Evolutionary conservation across 495 filamentous ascomycete species (phyloP).

Genomic region (Aspergillus baeticus): DNA sequence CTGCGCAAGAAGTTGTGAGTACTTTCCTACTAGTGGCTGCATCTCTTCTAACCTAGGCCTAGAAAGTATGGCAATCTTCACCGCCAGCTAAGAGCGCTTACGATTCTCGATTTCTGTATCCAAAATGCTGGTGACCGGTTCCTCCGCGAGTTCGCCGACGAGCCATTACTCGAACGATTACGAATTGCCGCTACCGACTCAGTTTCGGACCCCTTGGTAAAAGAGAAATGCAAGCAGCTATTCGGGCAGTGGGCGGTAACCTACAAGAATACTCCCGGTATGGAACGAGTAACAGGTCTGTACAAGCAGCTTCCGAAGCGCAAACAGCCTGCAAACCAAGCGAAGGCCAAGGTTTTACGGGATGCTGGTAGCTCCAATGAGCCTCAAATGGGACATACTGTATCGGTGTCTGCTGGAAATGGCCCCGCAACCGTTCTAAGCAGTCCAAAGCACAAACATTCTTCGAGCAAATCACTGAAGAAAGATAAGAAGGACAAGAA

Average conservation of each 20-base stretch:
- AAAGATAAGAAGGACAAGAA: constrained; percentile 42
- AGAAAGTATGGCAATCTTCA: constrained; percentile 94
- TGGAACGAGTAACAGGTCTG: constrained; percentile 73
- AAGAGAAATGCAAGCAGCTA: constrained; percentile 77
- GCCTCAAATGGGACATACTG: constrained; percentile 50
- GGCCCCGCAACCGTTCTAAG: constrained; percentile 39
- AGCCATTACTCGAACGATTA: constrained; percentile 89
- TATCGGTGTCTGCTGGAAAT: constrained; percentile 41
- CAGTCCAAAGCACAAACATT: constrained; percentile 35
- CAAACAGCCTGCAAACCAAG: constrained; percentile 63
- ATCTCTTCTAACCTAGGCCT: constrained; percentile 14
- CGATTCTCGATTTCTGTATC: constrained; percentile 89
- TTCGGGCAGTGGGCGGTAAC: constrained; percentile 85
- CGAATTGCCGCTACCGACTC: constrained; percentile 83
- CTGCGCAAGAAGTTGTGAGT: constrained; percentile 92
- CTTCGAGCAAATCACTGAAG: constrained; percentile 32
- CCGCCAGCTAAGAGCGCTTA: constrained; percentile 84
- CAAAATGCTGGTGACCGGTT: constrained; percentile 92
- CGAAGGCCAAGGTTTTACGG: constrained; percentile 74
- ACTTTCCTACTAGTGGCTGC: background rate
- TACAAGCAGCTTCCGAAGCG: constrained; percentile 76
- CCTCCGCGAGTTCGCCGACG: constrained; percentile 82
- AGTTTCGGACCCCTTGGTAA: constrained; percentile 81
- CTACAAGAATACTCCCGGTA: constrained; percentile 79
- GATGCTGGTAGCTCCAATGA: constrained; percentile 69